Base-by-base conservation (phyloP, 2,329 filamentous ascomycete species). In the Phialocephala sp. region DNA sequence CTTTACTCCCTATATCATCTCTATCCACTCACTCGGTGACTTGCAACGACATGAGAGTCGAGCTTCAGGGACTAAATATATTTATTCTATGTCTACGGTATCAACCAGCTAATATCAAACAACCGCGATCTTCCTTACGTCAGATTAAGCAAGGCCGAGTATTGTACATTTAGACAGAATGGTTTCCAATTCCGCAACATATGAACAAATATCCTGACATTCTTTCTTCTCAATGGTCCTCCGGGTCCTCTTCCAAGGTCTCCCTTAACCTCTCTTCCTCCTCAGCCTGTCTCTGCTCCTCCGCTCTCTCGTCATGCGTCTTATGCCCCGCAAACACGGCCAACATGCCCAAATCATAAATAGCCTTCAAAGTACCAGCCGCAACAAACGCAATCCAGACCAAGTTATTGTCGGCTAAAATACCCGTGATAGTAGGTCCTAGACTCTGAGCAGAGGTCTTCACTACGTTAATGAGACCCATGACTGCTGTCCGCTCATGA, bases 381-480 rank as follows among this genome's bases (percentile, higher is more conserved):
- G 83, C 74, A 0, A 87, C 80, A 72, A 92, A 90, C 0, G 85
- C 84, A 1, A 88, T 79, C 79, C 89, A 88, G 72, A 90, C 89
- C 9, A 83, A 74, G 2, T 82, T 78, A 1, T 79, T 78, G 1
- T 82, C 82, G 0, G 87, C 87, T 54, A 92, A 72, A 0, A 87
- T 72, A n/a, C 90, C 91, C 0, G 89, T 91, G 20, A 90, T 79
- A 0, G 87, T 75, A 0, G 89, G 88, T 0, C 89, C 90, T 1
- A 86, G 72, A 64, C 85, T 89, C 74, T 89, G 85, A 5, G 84
- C 82, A 6, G 83, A 79, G 0, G 89, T 92, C 77, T 91, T 91
- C 35, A 89, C 84, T 0, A 90, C 85, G 68, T 91, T 92, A 3
- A 91, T 81, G 0, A 88, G 79, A 0, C 90, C 91, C 85, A 93